Base-by-base conservation (phyloP, 208 protist species). In the Acanthamoeba quina region DNA sequence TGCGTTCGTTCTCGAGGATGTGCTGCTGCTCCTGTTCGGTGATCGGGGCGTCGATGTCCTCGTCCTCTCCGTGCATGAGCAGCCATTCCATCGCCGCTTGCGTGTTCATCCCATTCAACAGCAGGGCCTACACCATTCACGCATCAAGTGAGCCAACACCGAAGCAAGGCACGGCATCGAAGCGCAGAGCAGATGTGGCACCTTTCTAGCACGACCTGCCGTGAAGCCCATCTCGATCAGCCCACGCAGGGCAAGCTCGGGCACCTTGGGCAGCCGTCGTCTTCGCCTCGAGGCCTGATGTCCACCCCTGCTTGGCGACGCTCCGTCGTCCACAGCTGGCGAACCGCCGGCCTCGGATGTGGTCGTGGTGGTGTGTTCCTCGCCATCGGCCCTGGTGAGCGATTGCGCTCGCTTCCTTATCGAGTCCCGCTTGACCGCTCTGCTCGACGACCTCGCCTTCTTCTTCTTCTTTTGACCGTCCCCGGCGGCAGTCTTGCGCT, bases 61-160 rank as follows among this genome's bases (percentile, higher is more conserved):
- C 62, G 64, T 76, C 86, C n/a, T 76, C 86, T 5, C 86, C 86
- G 44, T 92, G 86, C 4, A 92, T 76, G 44, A 92, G 64, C 41
- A 92, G 64, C 86, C 86, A 92, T 24, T 92, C 86, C 86, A 92
- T 92, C 7, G 86, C 86, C 13, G 58, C 64, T 21, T 76, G 86
- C 15, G 86, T 31, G 66, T 92, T 92, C 86, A 92, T 92, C 5
- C 86, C 49, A 26, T 68, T 72, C 15, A 92, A 41, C 21, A 76
- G 62, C 5, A 92, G 82, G 6, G 82, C 82, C 78, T 86, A 19
- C 24, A 5, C 11, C 56, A 62, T 26, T 11, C 56, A 26, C 56
- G 21, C 21, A 19, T 7, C 56, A 56, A 11, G 13, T 17, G 15
- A 56, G 52, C 9, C 52, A 56, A 56, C 52, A 56, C 3, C 52